These are phyloP conservation scores for Dentipellis fragilis DNA, from an alignment of 768 basidiomycete genomes.

Conservation along the genomic window DNA sequence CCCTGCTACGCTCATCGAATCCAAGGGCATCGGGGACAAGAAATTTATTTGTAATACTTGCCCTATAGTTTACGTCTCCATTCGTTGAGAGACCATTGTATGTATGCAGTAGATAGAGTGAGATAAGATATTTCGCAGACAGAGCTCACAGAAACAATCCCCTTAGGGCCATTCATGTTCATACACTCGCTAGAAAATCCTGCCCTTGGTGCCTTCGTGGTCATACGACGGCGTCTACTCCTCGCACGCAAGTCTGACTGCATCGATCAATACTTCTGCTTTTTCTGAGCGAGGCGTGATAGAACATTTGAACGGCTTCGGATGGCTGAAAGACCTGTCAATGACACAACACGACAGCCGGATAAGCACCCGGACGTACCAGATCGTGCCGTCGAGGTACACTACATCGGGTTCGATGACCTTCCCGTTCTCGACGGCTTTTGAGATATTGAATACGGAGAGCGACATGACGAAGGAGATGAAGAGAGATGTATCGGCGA, in stretches of 20 bases:
- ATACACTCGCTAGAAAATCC: too few relatives aligned
- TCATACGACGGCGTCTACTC: too few relatives aligned
- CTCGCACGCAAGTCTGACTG: background rate
- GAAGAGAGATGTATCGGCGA: background rate
- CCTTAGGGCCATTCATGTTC: too few relatives aligned
- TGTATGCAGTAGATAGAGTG: too few relatives aligned
- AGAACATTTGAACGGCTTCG: conserved; percentile 17
- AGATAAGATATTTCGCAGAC: too few relatives aligned
- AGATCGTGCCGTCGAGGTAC: background rate
- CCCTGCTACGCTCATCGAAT: too few relatives aligned
- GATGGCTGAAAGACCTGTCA: conserved; percentile 15
- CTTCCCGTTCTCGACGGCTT: background rate
- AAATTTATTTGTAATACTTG: too few relatives aligned
- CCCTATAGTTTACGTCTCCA: too few relatives aligned
- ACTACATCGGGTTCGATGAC: background rate
- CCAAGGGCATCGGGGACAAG: too few relatives aligned
- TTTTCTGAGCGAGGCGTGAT: conserved; percentile 20
- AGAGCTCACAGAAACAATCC: too few relatives aligned
- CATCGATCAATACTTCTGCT: conserved; percentile 15
- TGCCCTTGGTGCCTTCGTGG: too few relatives aligned
- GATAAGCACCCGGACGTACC: background rate
- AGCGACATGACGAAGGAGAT: background rate
- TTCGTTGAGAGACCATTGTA: too few relatives aligned
- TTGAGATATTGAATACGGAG: background rate
- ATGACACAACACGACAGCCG: background rate